These are phyloP conservation scores for Casaregolazyma suthepensis DNA, from an alignment of 1,139 yeast genomes.

Conservation along the genomic window DNA sequence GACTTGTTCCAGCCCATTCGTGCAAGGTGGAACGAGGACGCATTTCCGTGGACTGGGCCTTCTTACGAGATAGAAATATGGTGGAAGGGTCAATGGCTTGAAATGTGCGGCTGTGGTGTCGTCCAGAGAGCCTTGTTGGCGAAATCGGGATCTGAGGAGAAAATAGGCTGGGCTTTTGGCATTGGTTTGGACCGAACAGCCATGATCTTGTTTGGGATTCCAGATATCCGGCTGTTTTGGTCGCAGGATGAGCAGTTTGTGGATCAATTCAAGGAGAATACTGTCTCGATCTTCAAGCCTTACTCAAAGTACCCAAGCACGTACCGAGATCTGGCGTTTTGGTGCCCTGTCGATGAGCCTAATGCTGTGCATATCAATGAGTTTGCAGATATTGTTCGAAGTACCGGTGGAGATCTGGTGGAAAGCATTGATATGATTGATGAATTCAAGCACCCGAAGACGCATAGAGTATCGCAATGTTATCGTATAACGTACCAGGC, in stretches of 20 bases:
- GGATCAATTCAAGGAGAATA: conserved; percentile 60
- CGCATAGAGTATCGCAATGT: conserved; percentile 70
- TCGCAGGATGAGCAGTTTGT: conserved; percentile 71
- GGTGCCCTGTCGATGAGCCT: conserved; percentile 52
- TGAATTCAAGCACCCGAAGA: conserved; percentile 79
- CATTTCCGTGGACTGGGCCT: conserved; percentile 98
- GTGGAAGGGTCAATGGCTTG: conserved; percentile 99
- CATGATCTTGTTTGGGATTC: conserved; percentile 89
- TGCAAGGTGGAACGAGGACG: conserved; percentile 93
- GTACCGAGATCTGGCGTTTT: conserved; percentile 81
- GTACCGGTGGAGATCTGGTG: conserved; percentile 76
- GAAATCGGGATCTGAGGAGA: conserved; percentile 58
- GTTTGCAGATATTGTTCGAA: conserved; percentile 85
- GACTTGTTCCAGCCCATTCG: conserved; percentile 69
- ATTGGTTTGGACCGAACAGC: conserved; percentile 93
- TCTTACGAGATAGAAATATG: conserved; percentile 98
- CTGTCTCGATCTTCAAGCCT: conserved; percentile 71
- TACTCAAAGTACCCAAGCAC: conserved; percentile 91
- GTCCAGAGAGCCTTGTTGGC: conserved; percentile 72
- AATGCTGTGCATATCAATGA: conserved; percentile 71
- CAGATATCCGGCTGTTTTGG: conserved; percentile 95
- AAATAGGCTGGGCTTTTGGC: conserved; percentile 97
- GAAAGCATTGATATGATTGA: conserved; percentile 80
- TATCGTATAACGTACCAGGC: conserved; percentile 90
- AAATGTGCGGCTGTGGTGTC: conserved; percentile 94